phyloP scores from a whole-genome alignment of 2,329 filamentous ascomycete genomes.

The Allantophomopsis cytisporea region DNA sequence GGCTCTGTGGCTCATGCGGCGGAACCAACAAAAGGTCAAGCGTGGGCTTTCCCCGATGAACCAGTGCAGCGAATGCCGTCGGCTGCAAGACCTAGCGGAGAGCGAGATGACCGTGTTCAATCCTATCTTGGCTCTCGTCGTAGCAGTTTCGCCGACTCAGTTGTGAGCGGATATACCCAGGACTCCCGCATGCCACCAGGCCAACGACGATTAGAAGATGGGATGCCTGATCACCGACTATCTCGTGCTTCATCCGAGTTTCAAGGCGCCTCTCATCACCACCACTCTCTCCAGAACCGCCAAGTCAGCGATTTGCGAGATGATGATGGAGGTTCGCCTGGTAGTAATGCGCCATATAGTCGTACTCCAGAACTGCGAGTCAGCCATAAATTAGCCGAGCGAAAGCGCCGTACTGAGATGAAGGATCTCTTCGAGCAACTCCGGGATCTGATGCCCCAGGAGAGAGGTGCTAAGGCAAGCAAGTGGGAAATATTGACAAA shows the following conservation, averaged over 20 bases:
- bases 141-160: constrained; percentile 64
- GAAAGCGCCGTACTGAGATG: constrained; percentile 78
- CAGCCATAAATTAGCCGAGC: constrained; percentile 74
- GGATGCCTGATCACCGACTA: constrained; percentile 25
- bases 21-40: constrained; percentile 69
- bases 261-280: constrained; percentile 33
- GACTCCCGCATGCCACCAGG: constrained; percentile 60
- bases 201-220: constrained; percentile 60
- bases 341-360: constrained; percentile 63
- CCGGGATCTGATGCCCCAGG: constrained; percentile 65
- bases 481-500: constrained; percentile 86
- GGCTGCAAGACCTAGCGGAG: constrained; percentile 31
- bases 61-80: constrained; percentile 39
- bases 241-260: constrained; percentile 39
- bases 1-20: constrained; percentile 56
- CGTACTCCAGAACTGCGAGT: constrained; percentile 70
- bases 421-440: constrained; percentile 76
- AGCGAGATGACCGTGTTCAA: constrained; percentile 21
- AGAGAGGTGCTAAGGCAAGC: constrained; percentile 71
- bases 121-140: constrained; percentile 47
- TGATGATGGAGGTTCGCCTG: constrained; percentile 37
- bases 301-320: constrained; percentile 53
- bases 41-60: constrained; percentile 73
- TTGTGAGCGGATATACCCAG: constrained; percentile 66
- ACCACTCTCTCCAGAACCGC: constrained; percentile 65